Evolutionary conservation across 257 asterid genomes (phyloP), one percentile per base, ranked within the genome.

Genomic region (Solanum commersonii): DNA sequence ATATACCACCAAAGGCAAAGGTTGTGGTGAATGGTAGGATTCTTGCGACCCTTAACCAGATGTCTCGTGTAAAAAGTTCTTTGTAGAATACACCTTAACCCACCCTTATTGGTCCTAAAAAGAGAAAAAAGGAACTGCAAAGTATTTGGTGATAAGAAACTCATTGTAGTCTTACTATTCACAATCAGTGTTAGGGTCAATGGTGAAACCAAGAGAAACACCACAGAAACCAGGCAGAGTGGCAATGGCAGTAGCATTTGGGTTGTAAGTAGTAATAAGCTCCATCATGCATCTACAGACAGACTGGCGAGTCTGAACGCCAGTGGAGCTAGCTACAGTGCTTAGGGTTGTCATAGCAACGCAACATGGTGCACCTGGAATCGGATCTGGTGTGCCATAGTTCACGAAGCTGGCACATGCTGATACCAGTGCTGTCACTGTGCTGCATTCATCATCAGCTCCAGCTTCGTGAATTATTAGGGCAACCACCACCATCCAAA

Each of bases 211-310:
- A 40, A 97, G 97, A 73, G 94, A 94, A 85, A 96, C 96, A 6
- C 98, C 98, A 76, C 99, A 97, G 88, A 96, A 96, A 15, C 99
- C 98, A 25, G 99, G 98, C 87, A 96, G 84, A 46, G 96, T 94
- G 87, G 99, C 98, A 83, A 96, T 95, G 70, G 98, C 95, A 87
- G 98, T 96, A 90, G 98, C 95, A 88, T 97, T 94, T 8, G 96
- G 90, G 91, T 71, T 92, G 90, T 90, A 89, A 18, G 90, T 86
- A 27, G 89, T 65, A 34, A 95, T 89, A 87, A 94, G 78, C 18
- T 91, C 94, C 98, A 96, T 97, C 89, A 97, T 49, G 93, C 98
- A 96, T 40, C 91, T 92, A 86, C 98, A 97, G 14, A 96, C 94
- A 5, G 10, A 87, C 60, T 93, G 95, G 76, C 94, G 95, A 86